Conservation (phyloP, 2,329 filamentous ascomycete genomes). For the Pyrenochaeta sp. region DNA sequence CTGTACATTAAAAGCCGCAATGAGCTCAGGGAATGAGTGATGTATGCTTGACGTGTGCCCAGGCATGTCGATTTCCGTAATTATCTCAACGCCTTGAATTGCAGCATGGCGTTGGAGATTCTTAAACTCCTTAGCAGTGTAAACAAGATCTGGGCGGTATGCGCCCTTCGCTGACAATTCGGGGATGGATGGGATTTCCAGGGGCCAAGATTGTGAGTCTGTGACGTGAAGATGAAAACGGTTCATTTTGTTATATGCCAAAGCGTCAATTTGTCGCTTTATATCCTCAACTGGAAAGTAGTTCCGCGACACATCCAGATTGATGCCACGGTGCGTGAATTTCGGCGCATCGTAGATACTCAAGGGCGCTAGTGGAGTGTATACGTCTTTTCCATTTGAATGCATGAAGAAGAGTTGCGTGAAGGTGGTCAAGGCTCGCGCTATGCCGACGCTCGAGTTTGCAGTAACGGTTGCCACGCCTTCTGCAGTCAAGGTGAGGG, state of each 20-base stretch:
- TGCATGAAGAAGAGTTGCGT: constrained; percentile 81
- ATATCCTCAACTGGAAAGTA: constrained; percentile 75
- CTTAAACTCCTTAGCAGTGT: constrained; percentile 70
- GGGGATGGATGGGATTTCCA: constrained; percentile 80
- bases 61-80: constrained; percentile 82
- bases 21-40: constrained; percentile 73
- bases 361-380: constrained; percentile 76
- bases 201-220: constrained; percentile 85
- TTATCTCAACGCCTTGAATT: constrained; percentile 73
- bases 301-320: constrained; percentile 79
- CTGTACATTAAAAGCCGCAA: constrained; percentile 68
- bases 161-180: constrained; percentile 76
- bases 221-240: constrained; percentile 82
- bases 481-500: constrained; percentile 64
- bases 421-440: constrained; percentile 79
- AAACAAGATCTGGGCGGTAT: constrained; percentile 72
- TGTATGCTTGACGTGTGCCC: constrained; percentile 77
- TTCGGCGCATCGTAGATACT: constrained; percentile 75
- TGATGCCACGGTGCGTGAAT: constrained; percentile 79
- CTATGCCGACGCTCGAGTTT: constrained; percentile 71
- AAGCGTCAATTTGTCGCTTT: constrained; percentile 76
- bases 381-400: constrained; percentile 63
- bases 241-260: constrained; percentile 85
- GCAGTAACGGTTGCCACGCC: constrained; percentile 72
- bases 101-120: constrained; percentile 75